A percentile compares a stretch with the other conserved stretches of the same genome.
These are phyloP conservation scores for Nicotiana tomentosiformis DNA, from an alignment of 257 asterid genomes.

Conservation along the genomic window DNA sequence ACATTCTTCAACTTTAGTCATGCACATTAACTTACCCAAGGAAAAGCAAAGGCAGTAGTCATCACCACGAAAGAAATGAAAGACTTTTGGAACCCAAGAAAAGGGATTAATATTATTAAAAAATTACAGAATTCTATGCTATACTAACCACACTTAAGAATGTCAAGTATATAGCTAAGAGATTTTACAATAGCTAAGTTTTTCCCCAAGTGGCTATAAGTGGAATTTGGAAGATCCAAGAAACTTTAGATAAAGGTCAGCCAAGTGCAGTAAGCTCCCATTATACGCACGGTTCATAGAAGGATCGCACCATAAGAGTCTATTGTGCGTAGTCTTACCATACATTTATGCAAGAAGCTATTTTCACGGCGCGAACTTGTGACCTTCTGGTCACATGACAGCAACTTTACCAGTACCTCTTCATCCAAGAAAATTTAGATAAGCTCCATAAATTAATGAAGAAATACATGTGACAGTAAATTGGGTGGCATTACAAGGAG, in stretches of 20 bases:
- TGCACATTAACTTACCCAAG: not conserved
- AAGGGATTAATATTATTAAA: not conserved
- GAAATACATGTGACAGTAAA: slow-evolving; percentile 20
- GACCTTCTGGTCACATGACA: too few relatives aligned
- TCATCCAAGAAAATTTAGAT: too few relatives aligned
- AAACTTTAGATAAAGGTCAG: not conserved
- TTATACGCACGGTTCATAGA: too few relatives aligned
- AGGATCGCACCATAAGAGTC: too few relatives aligned
- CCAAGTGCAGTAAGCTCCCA: too few relatives aligned
- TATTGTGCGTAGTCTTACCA: too few relatives aligned
- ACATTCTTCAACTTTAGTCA: not conserved
- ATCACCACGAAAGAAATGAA: too few relatives aligned
- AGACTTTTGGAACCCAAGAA: not conserved
- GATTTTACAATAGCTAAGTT: not conserved
- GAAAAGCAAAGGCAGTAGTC: not conserved
- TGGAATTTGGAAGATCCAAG: slow-evolving; percentile 6
- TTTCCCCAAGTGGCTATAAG: not conserved
- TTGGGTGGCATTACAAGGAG: not conserved
- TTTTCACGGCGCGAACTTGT: too few relatives aligned
- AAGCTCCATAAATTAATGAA: slow-evolving; percentile 25
- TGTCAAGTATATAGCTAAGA: not conserved
- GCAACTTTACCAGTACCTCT: too few relatives aligned
- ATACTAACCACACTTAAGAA: not conserved
- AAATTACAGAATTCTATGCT: not conserved
- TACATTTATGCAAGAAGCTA: too few relatives aligned